phyloP scores from a whole-genome alignment of 2,329 filamentous ascomycete species.

The Exserohilum turcica region DNA sequence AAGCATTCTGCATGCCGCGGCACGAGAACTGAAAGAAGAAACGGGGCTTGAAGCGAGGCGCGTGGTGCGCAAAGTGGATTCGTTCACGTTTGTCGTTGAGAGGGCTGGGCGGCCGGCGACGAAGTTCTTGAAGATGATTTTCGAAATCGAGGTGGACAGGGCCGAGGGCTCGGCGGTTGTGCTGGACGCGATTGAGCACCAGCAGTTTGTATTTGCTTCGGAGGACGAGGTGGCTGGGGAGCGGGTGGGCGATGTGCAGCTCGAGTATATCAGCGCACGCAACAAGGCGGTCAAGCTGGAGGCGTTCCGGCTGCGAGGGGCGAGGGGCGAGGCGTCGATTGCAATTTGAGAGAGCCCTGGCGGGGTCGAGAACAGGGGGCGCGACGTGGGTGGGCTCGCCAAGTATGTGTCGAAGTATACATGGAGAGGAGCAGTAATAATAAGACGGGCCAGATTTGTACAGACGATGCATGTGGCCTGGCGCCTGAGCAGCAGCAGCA shows the following conservation, averaged over 20 bases:
- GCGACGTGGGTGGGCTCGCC: no score
- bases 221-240: slow-evolving; percentile 48
- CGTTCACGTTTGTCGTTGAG: slow-evolving; percentile 36
- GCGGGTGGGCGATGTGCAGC: slow-evolving; percentile 28
- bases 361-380: background rate
- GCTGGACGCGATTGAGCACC: slow-evolving; percentile 52
- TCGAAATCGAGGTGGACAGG: slow-evolving; percentile 43
- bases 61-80: slow-evolving; percentile 51
- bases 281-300: slow-evolving; percentile 45
- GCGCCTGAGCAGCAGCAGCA: no score
- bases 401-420: background rate
- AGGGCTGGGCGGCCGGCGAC: slow-evolving; percentile 14
- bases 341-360: background rate
- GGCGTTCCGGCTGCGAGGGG: slow-evolving; percentile 37
- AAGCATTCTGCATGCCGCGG: slow-evolving; percentile 56
- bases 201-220: slow-evolving; percentile 47
- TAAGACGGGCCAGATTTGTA: no score
- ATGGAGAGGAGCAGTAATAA: background rate
- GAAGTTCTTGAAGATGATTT: slow-evolving; percentile 46
- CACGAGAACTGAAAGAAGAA: slow-evolving; percentile 59
- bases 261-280: slow-evolving; percentile 38
- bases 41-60: slow-evolving; percentile 54
- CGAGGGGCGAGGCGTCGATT: slow-evolving; percentile 1
- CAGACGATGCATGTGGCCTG: no score
- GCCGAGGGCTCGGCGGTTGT: slow-evolving; percentile 18